phyloP scores from a whole-genome alignment of 1,284 basidiomycete genomes.

The Phlebopus sp. region DNA sequence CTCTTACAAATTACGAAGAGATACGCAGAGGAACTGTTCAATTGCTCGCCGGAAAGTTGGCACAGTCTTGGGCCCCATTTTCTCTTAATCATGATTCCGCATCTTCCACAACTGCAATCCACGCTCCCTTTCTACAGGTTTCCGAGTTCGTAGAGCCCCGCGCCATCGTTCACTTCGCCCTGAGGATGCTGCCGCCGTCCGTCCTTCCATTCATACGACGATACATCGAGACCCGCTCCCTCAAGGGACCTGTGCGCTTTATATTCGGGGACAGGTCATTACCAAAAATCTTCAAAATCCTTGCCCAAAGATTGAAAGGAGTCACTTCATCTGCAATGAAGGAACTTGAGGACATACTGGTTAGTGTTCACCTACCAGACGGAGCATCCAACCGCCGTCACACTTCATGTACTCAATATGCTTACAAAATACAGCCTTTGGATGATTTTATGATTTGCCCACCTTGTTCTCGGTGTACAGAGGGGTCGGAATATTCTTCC shows the following conservation, averaged over 20 bases:
- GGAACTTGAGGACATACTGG: constrained; percentile 20
- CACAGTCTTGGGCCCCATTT: constrained; percentile 26
- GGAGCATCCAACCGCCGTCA: constrained; percentile 13
- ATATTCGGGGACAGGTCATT: constrained; percentile 22
- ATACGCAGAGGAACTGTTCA: constrained; percentile 26
- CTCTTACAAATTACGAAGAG: constrained; percentile 24
- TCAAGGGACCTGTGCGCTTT: constrained; percentile 14
- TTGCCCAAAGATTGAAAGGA: constrained; percentile 16
- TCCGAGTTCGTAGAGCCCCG: constrained; percentile 13
- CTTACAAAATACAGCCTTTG: constrained; percentile 36
- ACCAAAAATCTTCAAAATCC: constrained; percentile 7
- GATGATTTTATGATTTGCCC: constrained; percentile 39
- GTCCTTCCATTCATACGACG: constrained; percentile 38
- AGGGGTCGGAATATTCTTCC: constrained; percentile 15
- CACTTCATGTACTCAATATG: constrained; percentile 29
- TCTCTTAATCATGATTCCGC: constrained; percentile 48
- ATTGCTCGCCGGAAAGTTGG: not conserved
- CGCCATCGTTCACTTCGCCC: constrained; percentile 41
- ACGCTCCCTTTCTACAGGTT: constrained; percentile 32
- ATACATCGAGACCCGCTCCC: constrained; percentile 23
- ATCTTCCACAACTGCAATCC: constrained; percentile 41
- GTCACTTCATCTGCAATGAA: constrained; percentile 6
- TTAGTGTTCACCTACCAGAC: constrained; percentile 24
- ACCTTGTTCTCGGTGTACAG: constrained; percentile 31
- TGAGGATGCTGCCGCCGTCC: constrained; percentile 37